Base-by-base conservation (phyloP, 2,329 filamentous ascomycete species). In the Trichothecium sympodiale region DNA sequence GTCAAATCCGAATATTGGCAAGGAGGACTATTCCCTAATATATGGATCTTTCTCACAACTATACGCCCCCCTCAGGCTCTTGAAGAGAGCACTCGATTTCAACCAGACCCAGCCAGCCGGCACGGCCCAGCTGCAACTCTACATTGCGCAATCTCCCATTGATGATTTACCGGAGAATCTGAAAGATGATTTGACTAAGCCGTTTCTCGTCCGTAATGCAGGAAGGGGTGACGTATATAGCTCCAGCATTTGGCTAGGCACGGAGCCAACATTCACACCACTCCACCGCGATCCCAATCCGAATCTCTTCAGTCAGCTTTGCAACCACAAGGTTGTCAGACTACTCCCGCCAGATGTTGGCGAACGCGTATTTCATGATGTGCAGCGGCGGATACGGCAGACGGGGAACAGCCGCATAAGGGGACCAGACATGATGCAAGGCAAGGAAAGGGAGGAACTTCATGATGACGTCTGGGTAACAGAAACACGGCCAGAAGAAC, bases 241-340 rank as follows among this genome's bases (percentile, higher is more conserved):
- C 47, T 80, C 82, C 0, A 93, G 83, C 46, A 64, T 96, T 30
- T 98, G 89, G 89, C 69, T 96, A 10, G 91, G 91, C 1, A 65
- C 80, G 12, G 77, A 86, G 28, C 86, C 86, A 1, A 95, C 88
- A 0, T 87, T 86, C 47, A 95, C 91, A 1, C 87, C 91, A 4
- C 64, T 94, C 3, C 91, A 98, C 57, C 75, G 83, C 37, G 91
- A 98, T 50, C 91, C 91, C 1, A 96, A 96, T 49, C 86, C 86
- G 0, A 98, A 98, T 52, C 49, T 95, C 0, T 94, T 96, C 53
- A 75, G 84, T 31, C 91, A 98, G 57, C 57, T 96, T 10, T 75
- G 74, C 13, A 77, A 84, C 4, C 57, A 52, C 35, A 98, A 98
- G 57, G 54, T 62, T 0, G 64, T 95, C 13, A 69, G 87, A n/a